Conservation (phyloP, 148 eudicot genomes). For the Agrostemma githago region DNA sequence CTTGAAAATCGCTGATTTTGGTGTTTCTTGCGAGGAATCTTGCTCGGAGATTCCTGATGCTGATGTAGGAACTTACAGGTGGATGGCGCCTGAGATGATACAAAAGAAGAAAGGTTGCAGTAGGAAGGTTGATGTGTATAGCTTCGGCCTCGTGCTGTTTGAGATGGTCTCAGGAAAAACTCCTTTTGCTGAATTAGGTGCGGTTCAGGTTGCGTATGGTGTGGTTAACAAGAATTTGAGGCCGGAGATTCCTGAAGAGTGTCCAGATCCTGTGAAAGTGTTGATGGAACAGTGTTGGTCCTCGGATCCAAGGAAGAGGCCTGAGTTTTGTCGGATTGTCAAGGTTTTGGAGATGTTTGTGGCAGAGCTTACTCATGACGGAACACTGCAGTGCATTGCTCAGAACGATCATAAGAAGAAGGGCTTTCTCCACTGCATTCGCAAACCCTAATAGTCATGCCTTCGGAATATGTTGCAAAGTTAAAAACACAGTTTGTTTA, state of each 20-base stretch:
- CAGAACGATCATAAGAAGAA: constrained; percentile 43
- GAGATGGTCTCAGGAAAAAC: constrained; percentile 65
- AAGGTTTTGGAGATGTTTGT: constrained; percentile 57
- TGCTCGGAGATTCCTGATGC: constrained; percentile 29
- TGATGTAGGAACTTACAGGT: constrained; percentile 67
- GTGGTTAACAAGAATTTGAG: constrained; percentile 71
- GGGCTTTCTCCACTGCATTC: constrained; percentile 50
- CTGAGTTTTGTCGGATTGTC: constrained; percentile 68
- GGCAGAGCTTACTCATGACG: constrained; percentile 44
- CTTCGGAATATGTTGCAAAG: neutral
- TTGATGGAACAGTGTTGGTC: constrained; percentile 68
- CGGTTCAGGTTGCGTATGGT: constrained; percentile 75
- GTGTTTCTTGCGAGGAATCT: constrained; percentile 51
- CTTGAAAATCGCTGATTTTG: constrained; percentile 75
- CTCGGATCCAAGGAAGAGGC: constrained; percentile 57
- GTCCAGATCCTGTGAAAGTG: constrained; percentile 48
- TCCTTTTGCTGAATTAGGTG: constrained; percentile 65
- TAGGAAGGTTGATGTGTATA: constrained; percentile 68
- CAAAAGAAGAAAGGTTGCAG: constrained; percentile 48
- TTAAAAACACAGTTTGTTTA: neutral
- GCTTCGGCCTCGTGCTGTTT: constrained; percentile 68
- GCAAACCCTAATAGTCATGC: neutral
- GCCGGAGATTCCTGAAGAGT: constrained; percentile 52
- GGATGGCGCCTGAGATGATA: constrained; percentile 98
- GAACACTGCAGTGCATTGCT: constrained; percentile 42